A percentile compares a stretch with the other conserved stretches of the same genome.
These are phyloP conservation scores for Pythium rhizo-oryzae DNA, from an alignment of 352 stramenopile species.

Conservation along the genomic window DNA sequence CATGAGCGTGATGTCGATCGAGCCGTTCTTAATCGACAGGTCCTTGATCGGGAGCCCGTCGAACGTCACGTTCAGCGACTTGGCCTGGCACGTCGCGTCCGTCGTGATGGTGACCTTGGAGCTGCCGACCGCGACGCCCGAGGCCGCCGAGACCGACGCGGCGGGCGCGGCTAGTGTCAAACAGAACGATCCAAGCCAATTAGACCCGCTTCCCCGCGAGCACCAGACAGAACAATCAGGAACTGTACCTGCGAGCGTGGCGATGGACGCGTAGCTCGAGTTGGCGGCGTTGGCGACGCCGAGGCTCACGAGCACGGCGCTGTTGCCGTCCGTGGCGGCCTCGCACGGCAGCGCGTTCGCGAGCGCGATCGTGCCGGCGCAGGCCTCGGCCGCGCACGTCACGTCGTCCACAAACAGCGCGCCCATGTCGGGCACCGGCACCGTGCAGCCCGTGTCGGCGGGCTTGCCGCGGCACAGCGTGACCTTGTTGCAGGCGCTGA, in stretches of 20 bases:
- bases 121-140: slow-evolving; percentile 15
- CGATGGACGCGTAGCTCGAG: slow-evolving; percentile 54
- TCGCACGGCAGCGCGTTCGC: slow-evolving; percentile 50
- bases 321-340: slow-evolving; percentile 33
- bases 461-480: slow-evolving; percentile 55
- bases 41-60: neutral
- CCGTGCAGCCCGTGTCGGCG: slow-evolving; percentile 49
- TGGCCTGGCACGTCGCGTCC: slow-evolving; percentile 19
- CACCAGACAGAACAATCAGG: too few relatives aligned
- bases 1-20: slow-evolving; percentile 19
- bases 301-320: slow-evolving; percentile 50
- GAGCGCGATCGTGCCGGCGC: slow-evolving; percentile 52
- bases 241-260: slow-evolving; percentile 38
- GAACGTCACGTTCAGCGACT: slow-evolving; percentile 16
- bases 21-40: slow-evolving; percentile 2
- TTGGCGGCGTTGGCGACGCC: slow-evolving; percentile 50
- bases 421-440: slow-evolving; percentile 32
- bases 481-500: slow-evolving; percentile 58
- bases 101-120: slow-evolving; percentile 13
- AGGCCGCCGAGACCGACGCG: slow-evolving; percentile 14
- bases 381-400: slow-evolving; percentile 44
- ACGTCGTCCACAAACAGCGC: slow-evolving; percentile 41
- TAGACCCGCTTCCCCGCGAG: neutral
- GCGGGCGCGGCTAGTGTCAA: slow-evolving; percentile 11
- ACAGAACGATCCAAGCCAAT: too few relatives aligned